A percentile compares a stretch with the other conserved stretches of the same genome.
phyloP scores from a whole-genome alignment of 495 filamentous ascomycete genomes.

The Aspergillus olivimuriae region DNA sequence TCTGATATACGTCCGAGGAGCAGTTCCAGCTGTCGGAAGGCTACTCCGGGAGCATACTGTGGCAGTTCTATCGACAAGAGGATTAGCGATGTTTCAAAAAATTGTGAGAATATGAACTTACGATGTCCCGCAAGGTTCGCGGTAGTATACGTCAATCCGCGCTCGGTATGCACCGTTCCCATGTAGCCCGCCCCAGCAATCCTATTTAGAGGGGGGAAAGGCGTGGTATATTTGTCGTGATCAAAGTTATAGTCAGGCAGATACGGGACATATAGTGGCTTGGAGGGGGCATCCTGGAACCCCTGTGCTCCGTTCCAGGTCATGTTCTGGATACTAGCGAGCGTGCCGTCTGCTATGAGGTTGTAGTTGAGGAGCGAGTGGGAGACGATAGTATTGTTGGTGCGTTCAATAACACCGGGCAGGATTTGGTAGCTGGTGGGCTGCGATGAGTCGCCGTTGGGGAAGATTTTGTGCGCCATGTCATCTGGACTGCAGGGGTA shows the following conservation, averaged over 20 bases:
- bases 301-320: constrained; percentile 70
- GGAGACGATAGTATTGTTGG: constrained; percentile 60
- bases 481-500: constrained; percentile 44
- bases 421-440: constrained; percentile 48
- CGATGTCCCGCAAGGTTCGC: constrained; percentile 56
- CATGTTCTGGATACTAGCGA: constrained; percentile 78
- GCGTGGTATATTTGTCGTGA: constrained; percentile 1
- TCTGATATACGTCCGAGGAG: constrained; percentile 51
- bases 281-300: constrained; percentile 51
- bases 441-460: constrained; percentile 39
- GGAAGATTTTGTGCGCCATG: constrained; percentile 40
- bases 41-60: constrained; percentile 54
- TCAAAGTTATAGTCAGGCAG: constrained; percentile 29
- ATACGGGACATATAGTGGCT: constrained; percentile 61
- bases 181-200: constrained; percentile 49
- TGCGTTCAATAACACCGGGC: constrained; percentile 65
- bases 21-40: constrained; percentile 64
- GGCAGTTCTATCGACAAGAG: constrained; percentile 35
- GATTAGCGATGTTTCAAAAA: no score
- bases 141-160: constrained; percentile 61
- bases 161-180: constrained; percentile 58
- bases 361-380: constrained; percentile 55
- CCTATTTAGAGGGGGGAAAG: constrained; percentile 14
- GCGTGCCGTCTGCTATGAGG: constrained; percentile 58
- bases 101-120: constrained; percentile 14